Percentiles rank a stretch among this genome's conserved stretches.
Conservation (phyloP, 2,329 filamentous ascomycete species). For the Didymella sp. region DNA sequence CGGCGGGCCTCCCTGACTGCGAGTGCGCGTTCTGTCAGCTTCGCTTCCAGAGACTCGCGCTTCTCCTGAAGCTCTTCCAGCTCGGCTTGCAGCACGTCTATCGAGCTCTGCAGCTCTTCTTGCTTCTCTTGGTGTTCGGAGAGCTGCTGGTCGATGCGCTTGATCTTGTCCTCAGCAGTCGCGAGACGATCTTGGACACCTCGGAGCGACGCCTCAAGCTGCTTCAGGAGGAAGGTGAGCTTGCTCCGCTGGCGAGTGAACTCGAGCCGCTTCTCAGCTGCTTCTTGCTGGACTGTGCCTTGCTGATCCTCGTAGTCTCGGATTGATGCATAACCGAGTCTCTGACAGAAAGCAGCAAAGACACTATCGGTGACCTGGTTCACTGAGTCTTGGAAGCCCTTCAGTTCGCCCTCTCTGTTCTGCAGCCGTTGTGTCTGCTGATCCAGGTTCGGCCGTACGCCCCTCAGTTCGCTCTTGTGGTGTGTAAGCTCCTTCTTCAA, state of each 20-base stretch:
- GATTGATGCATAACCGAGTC: slow-evolving; percentile 86
- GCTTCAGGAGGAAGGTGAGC: slow-evolving; percentile 66
- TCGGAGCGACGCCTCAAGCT: slow-evolving; percentile 74
- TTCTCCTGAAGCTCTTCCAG: slow-evolving; percentile 77
- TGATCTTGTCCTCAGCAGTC: slow-evolving; percentile 69
- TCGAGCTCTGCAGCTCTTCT: slow-evolving; percentile 72
- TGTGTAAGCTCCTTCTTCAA: slow-evolving; percentile 83
- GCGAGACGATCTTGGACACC: slow-evolving; percentile 73
- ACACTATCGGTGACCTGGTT: slow-evolving; percentile 85
- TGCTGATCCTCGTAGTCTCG: slow-evolving; percentile 94
- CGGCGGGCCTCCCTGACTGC: slow-evolving; percentile 78
- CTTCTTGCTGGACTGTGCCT: slow-evolving; percentile 89
- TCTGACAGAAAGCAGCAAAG: slow-evolving; percentile 83
- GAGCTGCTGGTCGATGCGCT: slow-evolving; percentile 73
- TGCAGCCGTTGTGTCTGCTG: slow-evolving; percentile 75
- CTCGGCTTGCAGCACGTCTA: slow-evolving; percentile 76
- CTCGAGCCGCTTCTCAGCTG: slow-evolving; percentile 82
- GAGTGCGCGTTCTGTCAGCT: slow-evolving; percentile 73
- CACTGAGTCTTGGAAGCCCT: slow-evolving; percentile 68
- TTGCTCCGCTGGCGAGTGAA: slow-evolving; percentile 79
- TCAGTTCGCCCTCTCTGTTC: slow-evolving; percentile 63
- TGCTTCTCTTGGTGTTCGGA: slow-evolving; percentile 71
- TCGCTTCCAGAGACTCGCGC: slow-evolving; percentile 71
- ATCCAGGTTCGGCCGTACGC: slow-evolving; percentile 78
- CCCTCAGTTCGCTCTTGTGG: slow-evolving; percentile 73